Evolutionary conservation across 1,139 yeast genomes (phyloP).

Genomic region (Scheffersomyces titani): DNA sequence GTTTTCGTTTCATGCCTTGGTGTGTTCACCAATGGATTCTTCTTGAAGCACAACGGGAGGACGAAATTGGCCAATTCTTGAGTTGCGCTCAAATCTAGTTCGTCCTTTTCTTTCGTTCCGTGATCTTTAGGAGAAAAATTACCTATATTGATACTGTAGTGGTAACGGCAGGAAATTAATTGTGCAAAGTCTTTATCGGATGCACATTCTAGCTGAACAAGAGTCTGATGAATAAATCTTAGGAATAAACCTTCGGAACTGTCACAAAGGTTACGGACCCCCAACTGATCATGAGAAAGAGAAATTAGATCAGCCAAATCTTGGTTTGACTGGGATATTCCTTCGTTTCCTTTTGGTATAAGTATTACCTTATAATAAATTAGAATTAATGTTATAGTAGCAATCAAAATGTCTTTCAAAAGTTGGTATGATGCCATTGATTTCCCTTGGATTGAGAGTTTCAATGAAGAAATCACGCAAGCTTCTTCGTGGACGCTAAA

Average conservation of each 20-base stretch:
- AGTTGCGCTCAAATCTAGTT: constrained; percentile 47
- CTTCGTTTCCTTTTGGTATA: constrained; percentile 2
- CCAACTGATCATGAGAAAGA: constrained; percentile 72
- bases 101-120: constrained; percentile 47
- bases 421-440: constrained; percentile 36
- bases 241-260: constrained; percentile 64
- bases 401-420: constrained; percentile 54
- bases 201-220: constrained; percentile 39
- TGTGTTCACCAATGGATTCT: constrained; percentile 57
- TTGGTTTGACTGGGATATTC: neutral
- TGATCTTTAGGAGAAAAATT: constrained; percentile 69
- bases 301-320: constrained; percentile 49
- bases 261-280: constrained; percentile 69
- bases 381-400: constrained; percentile 40
- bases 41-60: constrained; percentile 60
- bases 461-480: constrained; percentile 37
- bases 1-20: constrained; percentile 72
- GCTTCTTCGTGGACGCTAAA: constrained; percentile 54
- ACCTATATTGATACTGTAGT: constrained; percentile 61
- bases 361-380: constrained; percentile 27
- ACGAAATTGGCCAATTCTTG: constrained; percentile 59
- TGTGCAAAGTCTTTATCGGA: constrained; percentile 70
- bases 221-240: constrained; percentile 54
- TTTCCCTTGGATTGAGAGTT: constrained; percentile 27
- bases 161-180: constrained; percentile 75